Evolutionary conservation across 768 basidiomycete species (phyloP), one percentile per base, ranked within the genome.

Genomic region (Boletus pseudo-olivaceus): DNA sequence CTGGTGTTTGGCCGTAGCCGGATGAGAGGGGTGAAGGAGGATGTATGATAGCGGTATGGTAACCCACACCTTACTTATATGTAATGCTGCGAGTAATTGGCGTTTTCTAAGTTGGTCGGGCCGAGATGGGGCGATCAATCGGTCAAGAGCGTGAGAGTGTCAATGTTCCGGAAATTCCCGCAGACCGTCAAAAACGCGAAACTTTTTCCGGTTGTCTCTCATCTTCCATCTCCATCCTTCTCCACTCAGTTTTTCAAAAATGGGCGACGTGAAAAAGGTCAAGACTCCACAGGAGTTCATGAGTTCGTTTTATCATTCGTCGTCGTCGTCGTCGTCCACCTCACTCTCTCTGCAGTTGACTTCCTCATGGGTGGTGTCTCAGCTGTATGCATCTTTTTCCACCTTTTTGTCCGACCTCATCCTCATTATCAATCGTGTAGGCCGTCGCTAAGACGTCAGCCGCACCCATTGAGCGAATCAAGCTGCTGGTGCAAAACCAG

Each of bases 381-480:
- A 60, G 90, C 91, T 67, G 89, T 91, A 73, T 47, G 87, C 78
- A 51, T 59, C 11, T 1, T 32, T 48, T 10, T 26, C n/a, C 12
- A 23, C 45, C 23, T 32, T 38, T 30, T 7, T 30, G 0, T 39
- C 9, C 33, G 14, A 6, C 57, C 38, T 30, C 51, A 15, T 53
- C 20, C 58, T 72, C 54, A 72, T 51, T 52, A 53, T 51, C 43
- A 57, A 34, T 56, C 56, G 34, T 73, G 27, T 58, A 94, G 92
- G 97, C 97, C 65, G 92, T 98, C 74, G 90, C 97, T 52, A 99
- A 99, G 85, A 98, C 97, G 62, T 90, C 90, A 62, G 97, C 97
- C 66, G 97, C 97, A 61, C 97, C 97, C 76, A 99, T 99, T 69
- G 97, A 98, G 85, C 94, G 97, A 72, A 96, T 99, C 78, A 99